A percentile compares a stretch with the other conserved stretches of the same genome.
Conservation (phyloP, 2,329 filamentous ascomycete species). For the Triangularia setosa region DNA sequence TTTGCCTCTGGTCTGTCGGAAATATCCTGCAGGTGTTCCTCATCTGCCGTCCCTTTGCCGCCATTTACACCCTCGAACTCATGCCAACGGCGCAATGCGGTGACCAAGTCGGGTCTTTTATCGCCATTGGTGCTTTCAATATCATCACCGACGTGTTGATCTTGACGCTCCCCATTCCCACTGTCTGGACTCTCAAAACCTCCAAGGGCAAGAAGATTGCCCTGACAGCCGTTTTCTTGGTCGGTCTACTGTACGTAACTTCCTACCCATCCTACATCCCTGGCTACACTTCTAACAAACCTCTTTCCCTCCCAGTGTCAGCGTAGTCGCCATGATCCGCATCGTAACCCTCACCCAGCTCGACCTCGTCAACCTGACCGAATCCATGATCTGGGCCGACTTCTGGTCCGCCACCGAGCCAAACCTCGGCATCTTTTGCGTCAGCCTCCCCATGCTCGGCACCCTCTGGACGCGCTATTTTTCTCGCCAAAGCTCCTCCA, state of each 20-base stretch:
- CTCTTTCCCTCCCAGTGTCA: conserved; percentile 29
- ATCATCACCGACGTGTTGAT: conserved; percentile 37
- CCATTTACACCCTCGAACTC: conserved; percentile 22
- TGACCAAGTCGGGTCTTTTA: conserved; percentile 35
- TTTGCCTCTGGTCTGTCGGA: conserved; percentile 27
- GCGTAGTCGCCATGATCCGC: conserved; percentile 37
- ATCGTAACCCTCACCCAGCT: conserved; percentile 37
- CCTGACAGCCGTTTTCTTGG: conserved; percentile 34
- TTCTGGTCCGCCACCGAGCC: conserved; percentile 40
- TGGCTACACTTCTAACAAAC: not conserved
- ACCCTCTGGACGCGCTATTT: conserved; percentile 28
- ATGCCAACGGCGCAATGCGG: conserved; percentile 29
- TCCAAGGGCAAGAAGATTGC: conserved; percentile 35
- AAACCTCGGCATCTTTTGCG: conserved; percentile 39
- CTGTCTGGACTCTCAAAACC: conserved; percentile 38
- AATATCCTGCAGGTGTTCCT: conserved; percentile 30
- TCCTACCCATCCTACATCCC: not conserved
- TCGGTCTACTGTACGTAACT: conserved; percentile 34
- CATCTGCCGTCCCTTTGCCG: conserved; percentile 29
- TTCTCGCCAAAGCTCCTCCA: conserved; percentile 14
- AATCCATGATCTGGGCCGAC: conserved; percentile 38
- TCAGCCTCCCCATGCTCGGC: conserved; percentile 41
- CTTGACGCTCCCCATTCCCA: conserved; percentile 36
- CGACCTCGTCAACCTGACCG: conserved; percentile 36
- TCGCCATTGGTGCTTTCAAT: conserved; percentile 37